A percentile compares a stretch with the other conserved stretches of the same genome.
These are phyloP conservation scores for Pyrenochaeta sp. DNA, from an alignment of 2,329 filamentous ascomycete species.

Conservation along the genomic window DNA sequence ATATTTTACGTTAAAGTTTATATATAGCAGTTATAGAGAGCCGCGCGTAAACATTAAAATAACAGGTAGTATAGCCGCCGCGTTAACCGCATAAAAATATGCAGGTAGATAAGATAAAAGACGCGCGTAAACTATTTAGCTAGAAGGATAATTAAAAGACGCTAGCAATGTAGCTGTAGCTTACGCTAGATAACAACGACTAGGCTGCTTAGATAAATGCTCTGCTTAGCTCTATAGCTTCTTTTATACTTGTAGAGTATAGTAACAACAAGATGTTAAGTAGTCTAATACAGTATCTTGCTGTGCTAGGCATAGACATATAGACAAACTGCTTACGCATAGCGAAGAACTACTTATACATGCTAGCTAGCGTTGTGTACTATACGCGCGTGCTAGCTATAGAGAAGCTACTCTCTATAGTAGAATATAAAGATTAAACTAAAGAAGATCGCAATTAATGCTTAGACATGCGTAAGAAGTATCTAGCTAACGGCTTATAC, in stretches of 20 bases:
- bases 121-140: slow-evolving; percentile 15
- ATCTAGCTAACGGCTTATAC: slow-evolving; percentile 23
- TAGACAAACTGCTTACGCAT: slow-evolving; percentile 10
- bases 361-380: slow-evolving; percentile 23
- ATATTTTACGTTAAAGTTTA: too few relatives aligned
- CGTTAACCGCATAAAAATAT: not conserved
- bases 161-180: slow-evolving; percentile 12
- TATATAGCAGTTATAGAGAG: too few relatives aligned
- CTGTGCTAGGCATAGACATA: slow-evolving; percentile 3
- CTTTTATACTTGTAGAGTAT: slow-evolving; percentile 7
- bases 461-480: slow-evolving; percentile 13
- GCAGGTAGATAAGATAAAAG: slow-evolving; percentile 9
- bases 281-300: too few relatives aligned
- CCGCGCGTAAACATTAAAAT: slow-evolving; percentile 6
- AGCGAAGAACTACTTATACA: slow-evolving; percentile 22
- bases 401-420: slow-evolving; percentile 20
- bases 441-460: slow-evolving; percentile 21
- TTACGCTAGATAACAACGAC: slow-evolving; percentile 5
- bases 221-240: slow-evolving; percentile 5
- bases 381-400: slow-evolving; percentile 21
- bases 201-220: slow-evolving; percentile 3
- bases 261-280: not conserved
- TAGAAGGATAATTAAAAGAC: slow-evolving; percentile 14
- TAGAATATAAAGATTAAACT: slow-evolving; percentile 11
- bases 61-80: slow-evolving; percentile 4